phyloP scores from a whole-genome alignment of 2,329 filamentous ascomycete species.

The Aureobasidium leucospermi region DNA sequence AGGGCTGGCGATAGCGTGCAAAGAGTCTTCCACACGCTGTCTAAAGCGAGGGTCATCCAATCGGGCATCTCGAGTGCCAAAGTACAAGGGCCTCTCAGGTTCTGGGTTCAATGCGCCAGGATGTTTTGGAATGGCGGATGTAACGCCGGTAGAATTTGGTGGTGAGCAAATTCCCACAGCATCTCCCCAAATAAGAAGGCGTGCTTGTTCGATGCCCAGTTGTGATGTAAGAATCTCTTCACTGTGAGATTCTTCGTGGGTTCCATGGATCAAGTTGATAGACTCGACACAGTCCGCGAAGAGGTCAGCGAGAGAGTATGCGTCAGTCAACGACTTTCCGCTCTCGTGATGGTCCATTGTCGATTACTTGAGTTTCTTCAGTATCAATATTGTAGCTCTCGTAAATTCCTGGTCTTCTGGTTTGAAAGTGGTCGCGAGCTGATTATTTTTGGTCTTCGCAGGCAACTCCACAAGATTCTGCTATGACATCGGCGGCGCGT shows the following conservation, averaged over 20 bases:
- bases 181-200: constrained; percentile 43
- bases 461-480: neutral
- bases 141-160: constrained; percentile 33
- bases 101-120: constrained; percentile 39
- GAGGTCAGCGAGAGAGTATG: constrained; percentile 36
- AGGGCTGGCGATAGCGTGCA: constrained; percentile 41
- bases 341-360: constrained; percentile 1
- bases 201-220: constrained; percentile 40
- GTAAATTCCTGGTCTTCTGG: neutral
- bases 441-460: neutral
- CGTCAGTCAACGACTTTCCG: constrained; percentile 28
- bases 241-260: constrained; percentile 34
- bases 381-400: neutral
- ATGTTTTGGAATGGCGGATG: constrained; percentile 37
- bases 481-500: constrained; percentile 11
- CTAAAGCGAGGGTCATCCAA: constrained; percentile 34
- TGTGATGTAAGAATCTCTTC: constrained; percentile 38
- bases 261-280: constrained; percentile 39
- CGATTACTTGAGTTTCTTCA: no score
- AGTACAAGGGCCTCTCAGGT: constrained; percentile 38
- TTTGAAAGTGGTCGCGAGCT: neutral
- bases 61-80: constrained; percentile 34
- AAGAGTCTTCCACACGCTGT: constrained; percentile 32
- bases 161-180: constrained; percentile 39
- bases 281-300: constrained; percentile 43